Evolutionary conservation across 2,329 filamentous ascomycete species (phyloP).

Genomic region (Alternaria alternata): DNA sequence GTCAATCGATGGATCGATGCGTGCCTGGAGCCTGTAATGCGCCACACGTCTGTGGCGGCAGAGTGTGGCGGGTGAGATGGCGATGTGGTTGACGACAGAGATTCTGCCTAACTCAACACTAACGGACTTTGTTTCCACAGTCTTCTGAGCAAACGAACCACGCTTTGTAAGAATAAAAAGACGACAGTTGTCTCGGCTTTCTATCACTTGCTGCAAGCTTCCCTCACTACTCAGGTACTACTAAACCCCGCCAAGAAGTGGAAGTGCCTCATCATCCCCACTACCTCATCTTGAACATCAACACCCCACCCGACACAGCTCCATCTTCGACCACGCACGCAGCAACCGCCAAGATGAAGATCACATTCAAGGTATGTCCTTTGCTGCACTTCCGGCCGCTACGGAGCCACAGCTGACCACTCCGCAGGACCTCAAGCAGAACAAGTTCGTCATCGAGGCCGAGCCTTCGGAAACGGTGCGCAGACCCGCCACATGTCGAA

Average conservation of each 20-base stretch:
- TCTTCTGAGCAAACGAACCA: conserved; percentile 26
- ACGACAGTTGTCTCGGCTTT: not conserved
- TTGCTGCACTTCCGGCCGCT: conserved; percentile 19
- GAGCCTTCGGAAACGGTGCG: conserved; percentile 89
- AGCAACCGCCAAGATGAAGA: conserved; percentile 64
- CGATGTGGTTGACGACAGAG: conserved; percentile 5
- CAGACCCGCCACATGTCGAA: conserved; percentile 26
- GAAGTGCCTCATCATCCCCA: conserved; percentile 18
- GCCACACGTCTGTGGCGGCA: conserved; percentile 9
- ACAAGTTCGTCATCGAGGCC: conserved; percentile 96
- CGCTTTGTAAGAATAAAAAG: not conserved
- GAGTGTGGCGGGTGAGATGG: not conserved
- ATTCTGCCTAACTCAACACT: conserved; percentile 7
- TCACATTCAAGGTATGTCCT: conserved; percentile 71
- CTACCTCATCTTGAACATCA: conserved; percentile 26
- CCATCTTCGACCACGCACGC: conserved; percentile 26
- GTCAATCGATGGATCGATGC: not conserved
- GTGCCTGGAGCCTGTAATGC: not conserved
- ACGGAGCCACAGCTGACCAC: conserved; percentile 28
- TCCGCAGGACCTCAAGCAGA: conserved; percentile 91
- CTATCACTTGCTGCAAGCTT: conserved; percentile 6
- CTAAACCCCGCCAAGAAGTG: conserved; percentile 14
- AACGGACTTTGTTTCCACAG: conserved; percentile 25
- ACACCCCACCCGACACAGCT: conserved; percentile 37
- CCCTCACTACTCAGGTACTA: conserved; percentile 8